Evolutionary conservation across 2,329 filamentous ascomycete genomes (phyloP).

Genomic region (Fusarium anguioides): DNA sequence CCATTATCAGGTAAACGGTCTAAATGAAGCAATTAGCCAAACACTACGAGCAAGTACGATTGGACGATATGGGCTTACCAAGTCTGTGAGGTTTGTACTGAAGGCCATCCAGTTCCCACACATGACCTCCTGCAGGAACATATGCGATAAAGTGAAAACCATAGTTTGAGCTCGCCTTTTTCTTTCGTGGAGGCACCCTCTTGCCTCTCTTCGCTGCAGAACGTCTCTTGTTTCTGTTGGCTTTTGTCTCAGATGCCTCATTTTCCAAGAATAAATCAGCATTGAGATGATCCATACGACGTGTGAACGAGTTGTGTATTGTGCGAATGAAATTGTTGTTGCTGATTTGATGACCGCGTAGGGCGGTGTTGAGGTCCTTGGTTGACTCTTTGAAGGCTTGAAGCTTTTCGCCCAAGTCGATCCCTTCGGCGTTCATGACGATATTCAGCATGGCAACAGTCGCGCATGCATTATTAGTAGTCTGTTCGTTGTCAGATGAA

Average conservation of each 20-base stretch:
- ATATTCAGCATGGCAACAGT: conserved; percentile 95
- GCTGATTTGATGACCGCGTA: conserved; percentile 80
- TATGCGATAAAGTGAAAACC: conserved; percentile 92
- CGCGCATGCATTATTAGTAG: conserved; percentile 85
- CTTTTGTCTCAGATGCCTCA: conserved; percentile 57
- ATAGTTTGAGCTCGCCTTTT: conserved; percentile 64
- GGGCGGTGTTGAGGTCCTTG: conserved; percentile 71
- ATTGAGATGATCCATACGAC: conserved; percentile 80
- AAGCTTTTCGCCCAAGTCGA: conserved; percentile 77
- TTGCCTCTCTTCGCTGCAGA: conserved; percentile 52
- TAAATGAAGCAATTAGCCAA: conserved; percentile 18
- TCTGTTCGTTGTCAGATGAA: conserved; percentile 59
- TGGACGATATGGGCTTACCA: conserved; percentile 40
- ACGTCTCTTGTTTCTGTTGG: conserved; percentile 50
- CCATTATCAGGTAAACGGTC: conserved; percentile 23
- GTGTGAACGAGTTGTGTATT: conserved; percentile 88
- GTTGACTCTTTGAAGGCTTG: conserved; percentile 79
- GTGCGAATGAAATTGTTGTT: conserved; percentile 80
- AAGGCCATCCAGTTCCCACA: conserved; percentile 93
- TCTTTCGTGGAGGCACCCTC: conserved; percentile 43
- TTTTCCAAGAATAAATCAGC: conserved; percentile 74
- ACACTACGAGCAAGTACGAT: neutral
- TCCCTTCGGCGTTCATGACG: conserved; percentile 79
- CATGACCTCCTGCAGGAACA: conserved; percentile 75
- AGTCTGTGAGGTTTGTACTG: conserved; percentile 70